Evolutionary conservation across 179 eudicot genomes (phyloP).

Genomic region (Gypsophila paniculata): DNA sequence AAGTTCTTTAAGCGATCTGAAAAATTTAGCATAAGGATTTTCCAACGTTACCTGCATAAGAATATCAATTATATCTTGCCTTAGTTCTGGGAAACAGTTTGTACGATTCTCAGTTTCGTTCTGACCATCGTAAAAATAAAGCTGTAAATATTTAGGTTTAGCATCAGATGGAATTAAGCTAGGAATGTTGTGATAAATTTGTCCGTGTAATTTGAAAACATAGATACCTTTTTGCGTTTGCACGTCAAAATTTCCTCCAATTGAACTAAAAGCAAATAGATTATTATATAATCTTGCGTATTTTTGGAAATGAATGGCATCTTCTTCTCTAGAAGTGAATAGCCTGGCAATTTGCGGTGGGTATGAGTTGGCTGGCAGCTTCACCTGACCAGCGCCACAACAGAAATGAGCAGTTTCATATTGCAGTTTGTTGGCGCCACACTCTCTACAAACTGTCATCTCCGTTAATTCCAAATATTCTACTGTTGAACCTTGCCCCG

Average conservation of each 20-base stretch:
- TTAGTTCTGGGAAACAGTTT: not conserved
- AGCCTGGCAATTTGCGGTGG: not conserved
- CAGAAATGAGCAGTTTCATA: too few species aligned
- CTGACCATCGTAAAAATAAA: constrained; percentile 13
- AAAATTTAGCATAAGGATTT: not conserved
- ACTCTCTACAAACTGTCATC: too few species aligned
- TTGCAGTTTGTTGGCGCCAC: too few species aligned
- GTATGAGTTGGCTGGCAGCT: too few species aligned
- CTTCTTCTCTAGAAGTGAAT: not conserved
- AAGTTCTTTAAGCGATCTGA: not conserved
- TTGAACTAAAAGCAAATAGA: too few species aligned
- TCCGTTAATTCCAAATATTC: too few species aligned
- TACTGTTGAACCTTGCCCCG: too few species aligned
- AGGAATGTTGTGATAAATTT: too few species aligned
- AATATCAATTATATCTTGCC: not conserved
- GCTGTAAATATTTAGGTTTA: not conserved
- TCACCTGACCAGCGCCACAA: too few species aligned
- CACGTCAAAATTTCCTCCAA: not conserved
- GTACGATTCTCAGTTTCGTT: not conserved
- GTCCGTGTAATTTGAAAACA: not conserved
- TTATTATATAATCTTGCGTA: not conserved
- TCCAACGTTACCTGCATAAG: too few species aligned
- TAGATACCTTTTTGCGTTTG: not conserved
- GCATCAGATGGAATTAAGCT: not conserved
- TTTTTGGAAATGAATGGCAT: not conserved